A percentile compares a stretch with the other conserved stretches of the same genome.
These are phyloP conservation scores for Colletotrichum gloeosporioides DNA, from an alignment of 2,329 filamentous ascomycete genomes.

Conservation along the genomic window DNA sequence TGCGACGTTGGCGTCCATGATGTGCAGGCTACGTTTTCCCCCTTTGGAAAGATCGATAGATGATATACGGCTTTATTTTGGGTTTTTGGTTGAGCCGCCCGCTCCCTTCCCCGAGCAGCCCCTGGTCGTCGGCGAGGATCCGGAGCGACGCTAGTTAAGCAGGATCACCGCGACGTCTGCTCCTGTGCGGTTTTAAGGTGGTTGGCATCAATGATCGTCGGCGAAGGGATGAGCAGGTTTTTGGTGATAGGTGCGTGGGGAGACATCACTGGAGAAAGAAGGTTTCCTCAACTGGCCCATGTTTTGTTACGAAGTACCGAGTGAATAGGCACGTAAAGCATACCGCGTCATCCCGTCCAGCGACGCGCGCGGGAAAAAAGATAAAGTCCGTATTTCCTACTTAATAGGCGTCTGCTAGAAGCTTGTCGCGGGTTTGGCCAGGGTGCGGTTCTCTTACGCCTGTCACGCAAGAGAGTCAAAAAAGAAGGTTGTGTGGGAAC, in stretches of 20 bases:
- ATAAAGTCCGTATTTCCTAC: not conserved
- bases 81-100: not conserved
- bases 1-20: not conserved
- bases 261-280: not conserved
- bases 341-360: not conserved
- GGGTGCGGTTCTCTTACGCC: not conserved
- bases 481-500: not conserved
- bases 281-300: not conserved
- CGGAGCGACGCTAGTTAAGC: not conserved
- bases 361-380: not conserved
- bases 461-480: not conserved
- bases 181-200: not conserved
- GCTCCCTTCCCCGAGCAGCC: not conserved
- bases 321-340: not conserved
- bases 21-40: not conserved
- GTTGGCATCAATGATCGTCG: not conserved
- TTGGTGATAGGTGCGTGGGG: not conserved
- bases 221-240: not conserved
- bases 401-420: not conserved
- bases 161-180: not conserved
- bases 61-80: not conserved
- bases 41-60: not conserved
- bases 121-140: not conserved
- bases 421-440: not conserved
- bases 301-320: not conserved